These are phyloP conservation scores for Chlamydomonas asymmetrica DNA, from an alignment of 139 green algal species.

Conservation along the genomic window DNA sequence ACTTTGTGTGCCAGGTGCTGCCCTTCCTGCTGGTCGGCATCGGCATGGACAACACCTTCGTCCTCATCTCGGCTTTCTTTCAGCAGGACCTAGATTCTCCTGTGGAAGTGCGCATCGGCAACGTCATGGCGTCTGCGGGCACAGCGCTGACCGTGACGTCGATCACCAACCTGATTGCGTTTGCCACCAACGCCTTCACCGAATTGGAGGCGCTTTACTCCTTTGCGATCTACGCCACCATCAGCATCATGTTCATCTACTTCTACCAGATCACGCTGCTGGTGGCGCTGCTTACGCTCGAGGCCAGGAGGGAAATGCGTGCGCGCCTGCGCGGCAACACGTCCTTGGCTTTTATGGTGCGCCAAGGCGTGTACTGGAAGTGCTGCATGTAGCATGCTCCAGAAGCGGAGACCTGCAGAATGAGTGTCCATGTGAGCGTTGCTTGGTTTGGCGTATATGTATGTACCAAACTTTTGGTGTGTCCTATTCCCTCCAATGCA, in stretches of 20 bases:
- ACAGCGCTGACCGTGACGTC: conserved; percentile 50
- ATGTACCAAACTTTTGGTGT: too few relatives aligned
- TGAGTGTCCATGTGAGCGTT: too few relatives aligned
- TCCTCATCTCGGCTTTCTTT: conserved; percentile 52
- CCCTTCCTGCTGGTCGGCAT: conserved; percentile 63
- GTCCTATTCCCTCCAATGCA: too few relatives aligned
- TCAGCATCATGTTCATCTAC: conserved; percentile 53
- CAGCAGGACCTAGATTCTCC: conserved; percentile 19
- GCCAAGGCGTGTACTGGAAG: too few relatives aligned
- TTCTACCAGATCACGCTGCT: conserved; percentile 57
- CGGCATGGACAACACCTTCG: conserved; percentile 61
- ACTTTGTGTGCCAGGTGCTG: conserved; percentile 34
- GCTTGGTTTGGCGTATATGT: too few relatives aligned
- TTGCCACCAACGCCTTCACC: conserved; percentile 55
- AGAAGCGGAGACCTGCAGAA: too few relatives aligned
- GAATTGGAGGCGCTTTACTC: conserved; percentile 44
- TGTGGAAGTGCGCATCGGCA: conserved; percentile 32
- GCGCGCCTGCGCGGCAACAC: conserved; percentile 11
- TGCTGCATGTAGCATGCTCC: too few relatives aligned
- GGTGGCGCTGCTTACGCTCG: conserved; percentile 39
- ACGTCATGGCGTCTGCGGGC: conserved; percentile 35
- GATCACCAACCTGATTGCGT: conserved; percentile 56
- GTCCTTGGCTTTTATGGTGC: too few relatives aligned
- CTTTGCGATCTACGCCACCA: conserved; percentile 55
- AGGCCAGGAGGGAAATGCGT: conserved; percentile 35